Conservation (phyloP, 805 yeast genomes). For the Saccharomycopsis sp. region DNA sequence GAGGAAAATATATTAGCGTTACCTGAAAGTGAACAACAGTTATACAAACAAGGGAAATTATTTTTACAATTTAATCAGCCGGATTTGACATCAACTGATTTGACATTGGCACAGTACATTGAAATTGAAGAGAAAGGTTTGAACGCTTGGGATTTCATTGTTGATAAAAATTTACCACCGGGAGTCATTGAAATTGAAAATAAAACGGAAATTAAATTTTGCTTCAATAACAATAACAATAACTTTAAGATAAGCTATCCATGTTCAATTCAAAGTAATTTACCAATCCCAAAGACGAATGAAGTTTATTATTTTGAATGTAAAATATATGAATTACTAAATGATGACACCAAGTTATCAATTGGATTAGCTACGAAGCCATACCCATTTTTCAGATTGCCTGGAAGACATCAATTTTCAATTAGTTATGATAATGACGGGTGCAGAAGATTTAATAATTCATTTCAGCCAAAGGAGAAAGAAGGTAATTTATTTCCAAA, state of each 20-base stretch:
- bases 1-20: constrained; percentile 13
- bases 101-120: constrained; percentile 48
- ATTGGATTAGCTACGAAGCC: constrained; percentile 83
- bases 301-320: constrained; percentile 87
- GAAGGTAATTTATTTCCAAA: constrained; percentile 51
- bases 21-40: constrained; percentile 31
- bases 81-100: constrained; percentile 34
- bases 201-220: constrained; percentile 44
- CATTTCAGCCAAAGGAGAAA: constrained; percentile 43
- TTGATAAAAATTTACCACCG: constrained; percentile 41
- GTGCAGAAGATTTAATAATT: constrained; percentile 68
- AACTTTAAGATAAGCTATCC: constrained; percentile 49
- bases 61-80: constrained; percentile 36
- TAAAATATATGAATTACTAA: constrained; percentile 65
- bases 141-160: constrained; percentile 75
- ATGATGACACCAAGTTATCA: constrained; percentile 46
- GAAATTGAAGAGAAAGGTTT: constrained; percentile 83
- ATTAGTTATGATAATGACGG: constrained; percentile 87
- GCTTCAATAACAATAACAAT: constrained; percentile 25
- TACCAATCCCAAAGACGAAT: constrained; percentile 77
- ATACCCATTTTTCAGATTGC: constrained; percentile 87
- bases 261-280: constrained; percentile 67
- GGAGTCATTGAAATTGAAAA: constrained; percentile 57
- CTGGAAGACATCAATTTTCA: constrained; percentile 84
- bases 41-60: constrained; percentile 35